phyloP scores from a whole-genome alignment of 495 filamentous ascomycete species.

The Aspergillus mulundensis region DNA sequence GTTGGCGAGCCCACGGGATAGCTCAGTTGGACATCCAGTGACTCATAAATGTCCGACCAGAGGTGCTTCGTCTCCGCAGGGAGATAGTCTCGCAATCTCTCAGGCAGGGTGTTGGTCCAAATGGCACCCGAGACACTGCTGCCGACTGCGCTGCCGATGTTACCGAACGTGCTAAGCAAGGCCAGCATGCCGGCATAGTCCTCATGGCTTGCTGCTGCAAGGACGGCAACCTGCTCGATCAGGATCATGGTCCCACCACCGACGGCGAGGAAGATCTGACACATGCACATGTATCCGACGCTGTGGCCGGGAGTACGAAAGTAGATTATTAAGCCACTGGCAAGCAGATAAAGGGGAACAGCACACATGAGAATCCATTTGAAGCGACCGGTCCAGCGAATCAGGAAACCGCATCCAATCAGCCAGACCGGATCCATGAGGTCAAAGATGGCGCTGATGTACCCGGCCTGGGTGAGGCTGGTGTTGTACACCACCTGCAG shows the following conservation, averaged over 20 bases:
- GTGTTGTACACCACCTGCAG: slow-evolving; percentile 67
- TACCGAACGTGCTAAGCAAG: slow-evolving; percentile 55
- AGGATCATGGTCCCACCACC: slow-evolving; percentile 57
- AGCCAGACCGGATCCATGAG: no score
- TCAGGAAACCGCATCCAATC: no score
- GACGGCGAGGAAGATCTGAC: slow-evolving; percentile 71
- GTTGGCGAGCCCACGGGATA: slow-evolving; percentile 50
- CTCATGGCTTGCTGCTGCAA: slow-evolving; percentile 56
- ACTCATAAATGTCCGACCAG: slow-evolving; percentile 34
- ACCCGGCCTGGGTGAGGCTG: slow-evolving; percentile 49
- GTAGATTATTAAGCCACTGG: no score
- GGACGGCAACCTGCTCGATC: slow-evolving; percentile 62
- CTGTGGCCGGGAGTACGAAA: slow-evolving; percentile 60
- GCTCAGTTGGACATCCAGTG: slow-evolving; percentile 43
- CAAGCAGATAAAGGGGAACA: no score
- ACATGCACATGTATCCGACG: slow-evolving; percentile 71
- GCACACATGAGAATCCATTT: no score
- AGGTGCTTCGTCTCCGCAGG: slow-evolving; percentile 22
- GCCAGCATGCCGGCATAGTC: slow-evolving; percentile 64
- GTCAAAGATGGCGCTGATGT: no score
- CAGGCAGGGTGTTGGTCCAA: slow-evolving; percentile 58
- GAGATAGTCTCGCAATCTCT: slow-evolving; percentile 38
- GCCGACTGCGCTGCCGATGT: slow-evolving; percentile 65
- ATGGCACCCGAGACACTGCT: slow-evolving; percentile 56
- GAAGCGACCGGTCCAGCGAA: no score